Evolutionary conservation across 192 early-diverging fungal genomes (phyloP), one percentile per base, ranked within the genome.

Genomic region (Lunasporangiospora selenospora): DNA sequence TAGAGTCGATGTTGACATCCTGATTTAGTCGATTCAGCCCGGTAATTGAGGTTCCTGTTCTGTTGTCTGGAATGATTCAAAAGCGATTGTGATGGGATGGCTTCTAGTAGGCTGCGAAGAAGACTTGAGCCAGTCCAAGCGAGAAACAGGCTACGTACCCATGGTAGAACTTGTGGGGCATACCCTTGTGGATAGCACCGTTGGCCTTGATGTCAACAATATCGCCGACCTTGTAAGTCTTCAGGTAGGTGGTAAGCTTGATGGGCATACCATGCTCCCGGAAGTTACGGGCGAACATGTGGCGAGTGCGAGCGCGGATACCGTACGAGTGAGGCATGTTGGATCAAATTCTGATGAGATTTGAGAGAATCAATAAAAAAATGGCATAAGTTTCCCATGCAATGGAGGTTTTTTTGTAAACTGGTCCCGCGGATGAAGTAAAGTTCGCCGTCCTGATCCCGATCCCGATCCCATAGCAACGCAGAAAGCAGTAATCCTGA

Each of bases 141-240:
- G 21, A 29, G 1, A 38, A 29, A 32, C 13, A 26, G 30, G 29
- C 15, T 37, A 64, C 55, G 41, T 71, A 90, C 90, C 94, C 95
- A 85, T 99, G 97, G 90, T 99, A 99, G 91, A 90, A 99, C 90
- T 98, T 99, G 93, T 99, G 97, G 73, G 97, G 97, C 92, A 99
- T 92, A 83, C 97, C 97, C 90, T 96, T 96, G 85, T 99, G 97
- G 81, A 97, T 81, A 69, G 97, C 95, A 84, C 92, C 95, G 86
- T 98, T 95, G 60, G 93, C 96, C 90, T 96, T 97, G 86, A 99
- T 95, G 84, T 99, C 97, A 60, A 98, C 97, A 62, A 99, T 96
- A 80, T 99, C 97, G 53, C 97, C 97, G 51, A 97, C 93, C 88
- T 96, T 96, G 93, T 96, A 99, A 80, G 81, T 92, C 87, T 93